A percentile compares a stretch with the other conserved stretches of the same genome.
Conservation (phyloP, 2,329 filamentous ascomycete genomes). For the Graphilbum sp. region DNA sequence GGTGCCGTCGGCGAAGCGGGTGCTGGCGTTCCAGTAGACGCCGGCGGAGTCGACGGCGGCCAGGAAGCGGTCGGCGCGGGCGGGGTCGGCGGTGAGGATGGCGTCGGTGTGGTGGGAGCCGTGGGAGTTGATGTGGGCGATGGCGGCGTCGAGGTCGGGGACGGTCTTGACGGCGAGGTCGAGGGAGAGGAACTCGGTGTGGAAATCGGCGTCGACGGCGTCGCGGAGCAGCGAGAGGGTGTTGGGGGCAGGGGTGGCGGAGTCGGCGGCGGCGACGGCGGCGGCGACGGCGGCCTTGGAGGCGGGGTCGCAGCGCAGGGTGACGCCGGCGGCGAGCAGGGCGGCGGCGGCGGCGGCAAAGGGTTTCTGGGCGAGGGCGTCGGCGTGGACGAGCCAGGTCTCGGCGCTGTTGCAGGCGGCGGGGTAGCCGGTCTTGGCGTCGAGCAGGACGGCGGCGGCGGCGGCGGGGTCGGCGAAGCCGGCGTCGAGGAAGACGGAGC, state of each 20-base stretch:
- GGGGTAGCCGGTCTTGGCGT: conserved; percentile 88
- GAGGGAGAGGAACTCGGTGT: conserved; percentile 80
- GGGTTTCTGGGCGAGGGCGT: conserved; percentile 45
- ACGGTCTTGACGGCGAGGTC: conserved; percentile 74
- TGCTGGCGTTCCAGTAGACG: conserved; percentile 95
- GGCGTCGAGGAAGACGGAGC: conserved; percentile 66
- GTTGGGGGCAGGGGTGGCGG: conserved; percentile 7
- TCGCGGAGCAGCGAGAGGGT: conserved; percentile 39
- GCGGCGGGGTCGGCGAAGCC: conserved; percentile 46
- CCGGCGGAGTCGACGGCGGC: conserved; percentile 73
- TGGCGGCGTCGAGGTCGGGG: conserved; percentile 48
- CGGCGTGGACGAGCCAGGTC: conserved; percentile 69
- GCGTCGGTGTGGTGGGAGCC: conserved; percentile 89
- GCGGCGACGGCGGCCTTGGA: conserved; percentile 40
- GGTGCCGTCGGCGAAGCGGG: conserved; percentile 90
- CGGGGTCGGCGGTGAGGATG: conserved; percentile 58
- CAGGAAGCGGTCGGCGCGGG: conserved; percentile 68
- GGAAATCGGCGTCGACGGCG: conserved; percentile 55
- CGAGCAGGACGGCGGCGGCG: conserved; percentile 62
- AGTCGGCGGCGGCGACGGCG: conserved; percentile 7
- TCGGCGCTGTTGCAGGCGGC: conserved; percentile 94
- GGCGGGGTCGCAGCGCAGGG: conserved; percentile 58
- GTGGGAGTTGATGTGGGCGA: conserved; percentile 80
- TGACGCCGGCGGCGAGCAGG: conserved; percentile 61
- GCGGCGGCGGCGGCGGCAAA: conserved; percentile 54